Evolutionary conservation across 179 eudicot genomes (phyloP), one percentile per base, ranked within the genome.

Genomic region (Spergularia azorica): DNA sequence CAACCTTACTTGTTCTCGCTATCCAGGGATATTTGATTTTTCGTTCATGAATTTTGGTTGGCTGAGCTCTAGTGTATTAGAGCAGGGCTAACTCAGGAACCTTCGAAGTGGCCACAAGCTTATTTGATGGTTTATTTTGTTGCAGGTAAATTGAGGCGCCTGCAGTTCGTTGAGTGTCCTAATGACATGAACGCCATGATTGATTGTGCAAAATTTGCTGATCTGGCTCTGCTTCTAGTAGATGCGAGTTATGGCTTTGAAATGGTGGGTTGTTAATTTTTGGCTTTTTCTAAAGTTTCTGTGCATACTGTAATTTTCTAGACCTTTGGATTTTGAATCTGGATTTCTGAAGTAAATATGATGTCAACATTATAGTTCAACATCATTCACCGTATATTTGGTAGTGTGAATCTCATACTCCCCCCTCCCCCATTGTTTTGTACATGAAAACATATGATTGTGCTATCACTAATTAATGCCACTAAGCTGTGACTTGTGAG

Each of bases 241-340:
- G 97, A 95, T 81, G 98, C 95, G 67, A 93, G 97, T 82, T 95
- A 89, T 84, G 98, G 98, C 67, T 93, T 95, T 85, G 97, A 95
- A 89, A 95, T 93, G 98, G 98, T 91, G 65, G 84, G 91, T 38
- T 76, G 14, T 71, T 43, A 43, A 4, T 26, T 26, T 26, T 26
- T 2, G 32, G 32, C 32, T 26, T 26, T 26, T 26, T 26, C 2
- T 26, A 26, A 26, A 26, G 32, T 26, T 26, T 26, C 32, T 26
- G 32, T 26, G 32, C 32, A 26, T 26, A 26, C 32, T 68, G 14
- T 9, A 63, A 15, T 54, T 32, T 41, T 48, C 32, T 26, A 26
- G 32, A 26, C 32, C 32, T 67, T 6, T 11, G 68, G 21, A 48
- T n/a, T 51, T 46, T 62, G 9, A 4, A 18, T 66, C 62, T 70